Base-by-base conservation (phyloP, 495 filamentous ascomycete species). In the Geopyxis carbonaria region DNA sequence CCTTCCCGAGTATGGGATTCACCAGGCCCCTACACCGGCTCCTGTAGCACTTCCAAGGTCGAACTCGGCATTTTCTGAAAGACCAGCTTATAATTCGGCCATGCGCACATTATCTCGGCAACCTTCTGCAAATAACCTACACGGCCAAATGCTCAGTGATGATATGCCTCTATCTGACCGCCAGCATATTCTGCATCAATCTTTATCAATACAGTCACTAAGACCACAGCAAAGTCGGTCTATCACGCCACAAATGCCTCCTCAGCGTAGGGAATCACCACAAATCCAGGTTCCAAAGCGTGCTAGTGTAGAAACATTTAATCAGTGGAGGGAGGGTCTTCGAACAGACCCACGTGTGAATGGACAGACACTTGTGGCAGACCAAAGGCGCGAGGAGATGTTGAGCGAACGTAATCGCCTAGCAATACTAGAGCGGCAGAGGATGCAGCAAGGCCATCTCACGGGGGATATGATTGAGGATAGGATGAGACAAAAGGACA, bases 121-220 rank as follows among this genome's bases (percentile, higher is more conserved):
- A 39, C 31, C 22, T 28, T 50, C 6, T 18, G 13, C 31, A 11
- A 33, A 14, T 14, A 11, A 14, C 19, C 33, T 22, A 6, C 14
- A 16, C 19, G 6, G 31, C 14, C 14, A 33, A 6, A 48, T 64
- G 37, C 67, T 69, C 31, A 62, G 59, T 28, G 84, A 89, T 38
- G 69, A 86, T 52, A 66, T 87, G 43, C 74, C 80, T 0, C 75
- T 92, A 13, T 76, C 77, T 15, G 69, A 75, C 43, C 78, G 80
- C 35, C 72, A 43, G n/a, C 55, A 65, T 23, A 49, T 73, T 6
- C 64, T 73, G 2, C 61, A 67, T 8, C 65, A 69, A 28, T 60
- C 50, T 8, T 27, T 31, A 9, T 47, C 50, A n/a, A 44, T 14
- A 23, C 34, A 37, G 19, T 5, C 31, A 5, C 18, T 33, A 33